Conservation (phyloP, 2,329 filamentous ascomycete genomes). For the Botrytis elliptica region DNA sequence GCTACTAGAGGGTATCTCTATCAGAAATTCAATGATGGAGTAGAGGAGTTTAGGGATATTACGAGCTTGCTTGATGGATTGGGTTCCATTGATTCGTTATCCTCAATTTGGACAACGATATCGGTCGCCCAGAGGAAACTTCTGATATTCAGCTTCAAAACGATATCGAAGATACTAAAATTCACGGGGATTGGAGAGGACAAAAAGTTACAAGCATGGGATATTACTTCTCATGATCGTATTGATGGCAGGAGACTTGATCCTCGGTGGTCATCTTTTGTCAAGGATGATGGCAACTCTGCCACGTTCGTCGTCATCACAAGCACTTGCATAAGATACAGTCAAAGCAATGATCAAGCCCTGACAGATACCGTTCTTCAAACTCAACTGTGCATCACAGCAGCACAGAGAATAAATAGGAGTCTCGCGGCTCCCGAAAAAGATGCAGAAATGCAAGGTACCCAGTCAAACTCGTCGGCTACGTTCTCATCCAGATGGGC, state of each 20-base stretch:
- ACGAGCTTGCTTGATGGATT: background rate
- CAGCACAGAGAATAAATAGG: background rate
- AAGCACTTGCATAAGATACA: background rate
- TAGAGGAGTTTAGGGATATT: fast-evolving
- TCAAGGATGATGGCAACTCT: background rate
- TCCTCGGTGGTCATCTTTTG: constrained; percentile 34
- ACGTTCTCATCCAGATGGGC: background rate
- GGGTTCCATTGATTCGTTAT: background rate
- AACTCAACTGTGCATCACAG: background rate
- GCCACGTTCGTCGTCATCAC: background rate
- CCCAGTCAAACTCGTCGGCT: background rate
- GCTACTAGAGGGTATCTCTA: background rate
- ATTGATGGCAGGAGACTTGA: background rate
- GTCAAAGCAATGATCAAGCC: background rate
- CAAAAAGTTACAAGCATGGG: background rate
- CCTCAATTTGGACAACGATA: background rate
- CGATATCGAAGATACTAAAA: background rate
- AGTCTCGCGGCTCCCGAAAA: background rate
- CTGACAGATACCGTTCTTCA: background rate
- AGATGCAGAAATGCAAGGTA: background rate
- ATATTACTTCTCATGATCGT: background rate
- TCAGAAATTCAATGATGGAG: fast-evolving
- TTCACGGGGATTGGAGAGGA: background rate
- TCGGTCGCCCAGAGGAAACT: background rate
- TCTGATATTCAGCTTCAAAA: background rate